Evolutionary conservation across 1,139 yeast species (phyloP).

Genomic region (Blastobotrys serpentis): DNA sequence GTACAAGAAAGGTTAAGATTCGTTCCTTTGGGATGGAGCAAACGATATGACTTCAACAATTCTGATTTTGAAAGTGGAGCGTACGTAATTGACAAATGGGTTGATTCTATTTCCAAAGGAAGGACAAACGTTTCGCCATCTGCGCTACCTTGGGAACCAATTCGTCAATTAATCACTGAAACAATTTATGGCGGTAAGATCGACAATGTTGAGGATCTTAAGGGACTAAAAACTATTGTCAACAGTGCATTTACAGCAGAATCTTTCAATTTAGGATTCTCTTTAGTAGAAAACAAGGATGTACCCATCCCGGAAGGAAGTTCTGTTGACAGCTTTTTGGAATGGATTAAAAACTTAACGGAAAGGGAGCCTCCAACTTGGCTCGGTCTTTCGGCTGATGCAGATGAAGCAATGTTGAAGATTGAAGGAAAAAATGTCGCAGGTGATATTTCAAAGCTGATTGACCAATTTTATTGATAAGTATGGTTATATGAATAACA

Average conservation of each 20-base stretch:
- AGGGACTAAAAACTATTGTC: slow-evolving; percentile 36
- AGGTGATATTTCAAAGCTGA: background rate
- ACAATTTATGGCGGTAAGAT: slow-evolving; percentile 77
- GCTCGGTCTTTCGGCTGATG: slow-evolving; percentile 56
- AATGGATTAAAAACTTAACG: slow-evolving; percentile 60
- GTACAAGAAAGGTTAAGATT: slow-evolving; percentile 59
- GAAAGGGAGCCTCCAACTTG: slow-evolving; percentile 60
- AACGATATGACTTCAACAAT: slow-evolving; percentile 67
- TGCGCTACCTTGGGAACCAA: slow-evolving; percentile 56
- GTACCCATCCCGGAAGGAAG: slow-evolving; percentile 51
- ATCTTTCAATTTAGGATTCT: slow-evolving; percentile 42
- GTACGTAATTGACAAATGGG: slow-evolving; percentile 46
- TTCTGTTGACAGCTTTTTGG: slow-evolving; percentile 38
- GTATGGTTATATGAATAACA: too few relatives aligned
- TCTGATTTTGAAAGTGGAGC: slow-evolving; percentile 63
- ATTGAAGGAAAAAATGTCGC: slow-evolving; percentile 25
- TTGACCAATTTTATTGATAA: slow-evolving; percentile 4
- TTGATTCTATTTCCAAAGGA: slow-evolving; percentile 34
- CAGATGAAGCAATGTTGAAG: slow-evolving; percentile 39
- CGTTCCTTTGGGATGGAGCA: slow-evolving; percentile 62
- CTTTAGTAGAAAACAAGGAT: slow-evolving; percentile 39
- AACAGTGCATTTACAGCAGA: slow-evolving; percentile 36
- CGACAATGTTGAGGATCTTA: slow-evolving; percentile 48
- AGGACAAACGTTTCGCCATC: slow-evolving; percentile 49
- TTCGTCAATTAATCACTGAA: slow-evolving; percentile 51